These are phyloP conservation scores for Bretziella fagacearum DNA, from an alignment of 2,329 filamentous ascomycete species.

Conservation along the genomic window DNA sequence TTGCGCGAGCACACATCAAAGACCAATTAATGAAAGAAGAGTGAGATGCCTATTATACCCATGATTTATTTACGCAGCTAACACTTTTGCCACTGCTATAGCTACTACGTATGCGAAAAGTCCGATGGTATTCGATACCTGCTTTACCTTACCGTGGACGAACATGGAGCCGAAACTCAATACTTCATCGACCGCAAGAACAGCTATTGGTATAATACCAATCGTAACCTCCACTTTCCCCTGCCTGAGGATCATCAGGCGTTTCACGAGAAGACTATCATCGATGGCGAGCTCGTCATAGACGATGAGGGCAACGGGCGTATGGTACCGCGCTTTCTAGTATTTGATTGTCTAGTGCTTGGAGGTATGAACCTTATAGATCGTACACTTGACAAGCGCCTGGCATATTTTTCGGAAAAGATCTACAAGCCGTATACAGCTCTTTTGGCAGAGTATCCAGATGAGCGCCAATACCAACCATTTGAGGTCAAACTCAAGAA, in stretches of 20 bases:
- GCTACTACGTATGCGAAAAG: slow-evolving; percentile 96
- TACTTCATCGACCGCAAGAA: slow-evolving; percentile 97
- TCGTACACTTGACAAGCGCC: slow-evolving; percentile 68
- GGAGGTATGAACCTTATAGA: slow-evolving; percentile 61
- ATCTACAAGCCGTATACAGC: slow-evolving; percentile 55
- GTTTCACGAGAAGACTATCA: slow-evolving; percentile 65
- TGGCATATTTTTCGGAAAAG: slow-evolving; percentile 68
- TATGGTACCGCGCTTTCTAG: slow-evolving; percentile 62
- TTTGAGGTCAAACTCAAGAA: slow-evolving; percentile 78
- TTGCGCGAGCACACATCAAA: slow-evolving; percentile 60
- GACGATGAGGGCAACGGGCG: slow-evolving; percentile 55
- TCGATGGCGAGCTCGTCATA: slow-evolving; percentile 87
- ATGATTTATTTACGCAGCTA: not conserved
- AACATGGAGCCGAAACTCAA: slow-evolving; percentile 47
- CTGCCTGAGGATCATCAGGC: slow-evolving; percentile 42
- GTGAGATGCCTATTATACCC: slow-evolving; percentile 25
- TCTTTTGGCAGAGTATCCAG: slow-evolving; percentile 46
- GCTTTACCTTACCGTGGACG: slow-evolving; percentile 66
- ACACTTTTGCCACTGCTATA: slow-evolving; percentile 20
- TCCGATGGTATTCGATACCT: slow-evolving; percentile 91
- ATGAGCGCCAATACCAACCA: slow-evolving; percentile 51
- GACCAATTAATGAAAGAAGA: slow-evolving; percentile 62
- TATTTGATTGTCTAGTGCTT: slow-evolving; percentile 82
- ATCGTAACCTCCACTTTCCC: slow-evolving; percentile 61
- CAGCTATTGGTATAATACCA: slow-evolving; percentile 76